Evolutionary conservation across 2,329 filamentous ascomycete genomes (phyloP), one percentile per base, ranked within the genome.

Genomic region (Trichoderma sp.): DNA sequence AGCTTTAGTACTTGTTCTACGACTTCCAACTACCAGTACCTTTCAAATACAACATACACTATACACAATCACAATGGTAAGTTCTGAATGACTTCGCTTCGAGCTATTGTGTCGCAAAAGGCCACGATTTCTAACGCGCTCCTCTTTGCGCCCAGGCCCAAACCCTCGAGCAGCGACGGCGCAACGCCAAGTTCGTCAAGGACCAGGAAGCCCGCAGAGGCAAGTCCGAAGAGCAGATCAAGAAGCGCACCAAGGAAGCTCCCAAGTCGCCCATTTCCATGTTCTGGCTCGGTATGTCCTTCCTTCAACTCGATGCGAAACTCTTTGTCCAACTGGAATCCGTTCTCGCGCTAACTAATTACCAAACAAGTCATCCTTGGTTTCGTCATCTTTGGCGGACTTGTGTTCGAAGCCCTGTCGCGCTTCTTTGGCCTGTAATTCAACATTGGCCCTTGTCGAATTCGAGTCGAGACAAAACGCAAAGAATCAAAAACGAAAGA

Each of bases 111-210:
- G 16, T n/a, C 26, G 28, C 30, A 43, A 24, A 28, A 3, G 4
- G 21, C 34, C 24, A 26, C 2, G n/a, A 6, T 43, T n/a, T 8
- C 18, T 43, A 34, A 16, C 49, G 28, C 60, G 54, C 16, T 2
- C 3, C 18, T 24, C 6, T 37, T 28, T 30, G 30, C 24, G 37
- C 61, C 39, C 18, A 94, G 91, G 91, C 89, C 74, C 92, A 95
- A 90, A 96, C 92, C 74, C 92, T 90, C 74, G 87, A 93, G 80
- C 93, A 96, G 84, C 90, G 92, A 79, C 89, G 89, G 77, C 89
- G 90, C 72, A 96, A 96, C 83, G 87, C 87, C 77, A 91, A 91
- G 81, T 96, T 93, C 81, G 89, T 86, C 73, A 90, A 90, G 78
- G 85, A 87, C 66, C 89, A 95, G 78, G 89, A 91, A 77, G 83